Percentiles rank a stretch among this genome's conserved stretches.
These are phyloP conservation scores for Microbotryum intermedium DNA, from an alignment of 1,284 basidiomycete genomes.

Conservation along the genomic window DNA sequence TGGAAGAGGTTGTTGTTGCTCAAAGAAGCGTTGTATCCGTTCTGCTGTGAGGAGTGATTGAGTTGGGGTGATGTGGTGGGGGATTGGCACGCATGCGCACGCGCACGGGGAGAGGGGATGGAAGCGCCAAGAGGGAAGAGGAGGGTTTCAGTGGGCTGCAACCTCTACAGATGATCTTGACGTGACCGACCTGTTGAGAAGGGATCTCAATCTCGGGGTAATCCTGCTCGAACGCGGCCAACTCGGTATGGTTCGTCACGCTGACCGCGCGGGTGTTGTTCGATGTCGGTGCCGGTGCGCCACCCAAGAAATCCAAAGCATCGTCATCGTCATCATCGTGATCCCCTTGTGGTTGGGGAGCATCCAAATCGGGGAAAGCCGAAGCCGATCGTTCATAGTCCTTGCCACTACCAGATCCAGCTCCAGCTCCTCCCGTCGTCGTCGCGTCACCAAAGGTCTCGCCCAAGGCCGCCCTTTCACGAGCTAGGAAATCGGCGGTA, in stretches of 20 bases:
- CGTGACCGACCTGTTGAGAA: conserved; percentile 30
- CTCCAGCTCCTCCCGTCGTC: background rate
- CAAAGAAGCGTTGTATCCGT: conserved; percentile 26
- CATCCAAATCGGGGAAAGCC: conserved; percentile 75
- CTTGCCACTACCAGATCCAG: conserved; percentile 8
- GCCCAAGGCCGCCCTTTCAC: conserved; percentile 23
- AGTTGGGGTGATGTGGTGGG: background rate
- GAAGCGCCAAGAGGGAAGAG: background rate
- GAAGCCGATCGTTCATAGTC: conserved; percentile 46
- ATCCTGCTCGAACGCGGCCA: conserved; percentile 80
- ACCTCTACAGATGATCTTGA: background rate
- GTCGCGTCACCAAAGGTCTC: conserved; percentile 6
- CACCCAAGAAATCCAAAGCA: conserved; percentile 49
- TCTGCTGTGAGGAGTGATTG: conserved; percentile 23
- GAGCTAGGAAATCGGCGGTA: conserved; percentile 26
- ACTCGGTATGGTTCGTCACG: conserved; percentile 62
- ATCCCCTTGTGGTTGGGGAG: conserved; percentile 12
- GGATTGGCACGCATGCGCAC: background rate
- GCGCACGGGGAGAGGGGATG: background rate
- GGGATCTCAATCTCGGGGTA: conserved; percentile 72
- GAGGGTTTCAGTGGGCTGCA: background rate
- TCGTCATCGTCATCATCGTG: conserved; percentile 32
- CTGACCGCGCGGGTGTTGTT: conserved; percentile 60
- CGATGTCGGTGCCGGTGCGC: conserved; percentile 29
- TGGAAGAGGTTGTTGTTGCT: conserved; percentile 39